phyloP scores from a whole-genome alignment of 1,139 yeast species.

The Blastobotrys malaysiensis region DNA sequence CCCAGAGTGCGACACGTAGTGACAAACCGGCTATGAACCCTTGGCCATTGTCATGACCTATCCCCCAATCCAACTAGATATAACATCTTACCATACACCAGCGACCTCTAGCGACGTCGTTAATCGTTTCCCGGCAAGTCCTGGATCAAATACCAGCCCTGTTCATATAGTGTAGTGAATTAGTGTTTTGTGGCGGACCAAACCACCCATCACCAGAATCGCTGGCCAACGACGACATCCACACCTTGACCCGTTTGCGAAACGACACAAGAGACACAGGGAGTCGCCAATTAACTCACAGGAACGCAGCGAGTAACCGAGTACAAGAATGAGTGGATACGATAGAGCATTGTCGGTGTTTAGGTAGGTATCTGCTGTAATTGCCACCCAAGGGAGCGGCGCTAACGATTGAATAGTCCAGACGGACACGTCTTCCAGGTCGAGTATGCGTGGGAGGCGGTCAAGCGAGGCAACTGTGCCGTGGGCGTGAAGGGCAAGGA shows the following conservation, averaged over 20 bases:
- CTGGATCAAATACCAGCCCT: too few species aligned
- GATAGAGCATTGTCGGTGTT: slow-evolving; percentile 97
- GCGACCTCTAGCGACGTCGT: too few species aligned
- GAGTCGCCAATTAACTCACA: neutral
- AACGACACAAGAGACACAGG: neutral
- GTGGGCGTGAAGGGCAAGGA: slow-evolving; percentile 92
- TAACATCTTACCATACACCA: too few species aligned
- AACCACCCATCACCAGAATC: slow-evolving; percentile 54
- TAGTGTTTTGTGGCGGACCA: neutral
- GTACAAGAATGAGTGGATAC: slow-evolving; percentile 82
- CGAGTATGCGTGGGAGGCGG: slow-evolving; percentile 97
- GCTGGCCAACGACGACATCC: slow-evolving; percentile 54
- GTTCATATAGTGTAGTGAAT: neutral
- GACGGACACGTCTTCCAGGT: slow-evolving; percentile 99
- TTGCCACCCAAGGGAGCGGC: neutral
- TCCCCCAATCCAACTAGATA: too few species aligned
- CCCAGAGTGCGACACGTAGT: too few species aligned
- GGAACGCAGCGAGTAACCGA: too few species aligned
- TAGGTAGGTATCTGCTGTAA: slow-evolving; percentile 56
- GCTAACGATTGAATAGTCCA: slow-evolving; percentile 55
- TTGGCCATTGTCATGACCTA: too few species aligned
- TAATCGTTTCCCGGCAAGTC: too few species aligned
- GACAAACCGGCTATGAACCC: too few species aligned
- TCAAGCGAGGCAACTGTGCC: slow-evolving; percentile 96
- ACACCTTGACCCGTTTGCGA: slow-evolving; percentile 49